Conservation (phyloP, 768 basidiomycete genomes). For the Cystofilobasidium ferigula region DNA sequence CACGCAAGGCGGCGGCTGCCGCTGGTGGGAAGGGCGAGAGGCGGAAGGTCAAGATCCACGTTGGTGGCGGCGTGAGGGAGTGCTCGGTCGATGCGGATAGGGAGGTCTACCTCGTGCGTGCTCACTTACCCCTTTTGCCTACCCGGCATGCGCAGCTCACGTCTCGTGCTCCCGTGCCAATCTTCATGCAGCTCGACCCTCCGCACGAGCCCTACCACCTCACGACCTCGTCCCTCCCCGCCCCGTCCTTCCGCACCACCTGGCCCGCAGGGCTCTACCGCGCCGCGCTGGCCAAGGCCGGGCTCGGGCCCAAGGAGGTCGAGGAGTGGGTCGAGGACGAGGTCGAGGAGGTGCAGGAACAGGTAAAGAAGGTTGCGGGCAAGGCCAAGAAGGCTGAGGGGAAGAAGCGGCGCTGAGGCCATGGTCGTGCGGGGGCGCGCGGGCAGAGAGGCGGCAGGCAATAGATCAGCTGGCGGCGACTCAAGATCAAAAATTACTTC, state of each 20-base stretch:
- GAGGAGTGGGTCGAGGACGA: neutral
- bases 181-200: constrained; percentile 9
- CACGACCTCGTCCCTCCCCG: neutral
- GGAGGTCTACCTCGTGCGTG: constrained; percentile 36
- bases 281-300: neutral
- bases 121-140: neutral
- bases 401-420: neutral
- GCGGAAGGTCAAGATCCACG: constrained; percentile 34
- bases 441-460: too few species aligned
- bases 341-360: neutral
- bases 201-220: constrained; percentile 12
- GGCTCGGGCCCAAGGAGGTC: neutral
- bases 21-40: constrained; percentile 29
- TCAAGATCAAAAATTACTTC: too few species aligned
- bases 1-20: constrained; percentile 11
- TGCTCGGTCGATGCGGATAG: constrained; percentile 33
- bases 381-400: neutral
- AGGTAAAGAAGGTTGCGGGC: neutral
- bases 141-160: neutral
- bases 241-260: constrained; percentile 7
- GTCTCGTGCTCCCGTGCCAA: neutral
- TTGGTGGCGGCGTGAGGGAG: constrained; percentile 31
- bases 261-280: constrained; percentile 9
- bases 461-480: too few species aligned
- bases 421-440: too few species aligned